Percentiles rank a stretch among this genome's conserved stretches.
Evolutionary conservation across 352 stramenopile genomes (phyloP).

Genomic region (Phytophthora citricola): DNA sequence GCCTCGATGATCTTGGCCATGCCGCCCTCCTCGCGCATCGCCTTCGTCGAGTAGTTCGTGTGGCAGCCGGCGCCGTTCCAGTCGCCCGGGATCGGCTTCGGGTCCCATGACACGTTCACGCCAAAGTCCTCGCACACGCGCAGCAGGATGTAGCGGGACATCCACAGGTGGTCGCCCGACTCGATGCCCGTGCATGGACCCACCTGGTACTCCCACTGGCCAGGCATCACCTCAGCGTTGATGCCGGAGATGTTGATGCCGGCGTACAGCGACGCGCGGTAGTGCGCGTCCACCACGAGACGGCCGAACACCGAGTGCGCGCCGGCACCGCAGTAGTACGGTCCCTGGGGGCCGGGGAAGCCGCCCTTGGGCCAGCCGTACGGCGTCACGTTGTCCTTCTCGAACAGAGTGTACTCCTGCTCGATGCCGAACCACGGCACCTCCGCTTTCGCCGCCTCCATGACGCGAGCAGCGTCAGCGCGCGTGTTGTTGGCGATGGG

Average conservation of each 20-base stretch:
- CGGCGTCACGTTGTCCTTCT: constrained; percentile 85
- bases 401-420: constrained; percentile 97
- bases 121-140: constrained; percentile 98
- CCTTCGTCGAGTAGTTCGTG: constrained; percentile 97
- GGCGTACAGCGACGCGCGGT: constrained; percentile 95
- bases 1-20: constrained; percentile 95
- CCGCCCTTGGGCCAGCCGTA: constrained; percentile 93
- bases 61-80: constrained; percentile 97
- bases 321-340: constrained; percentile 95
- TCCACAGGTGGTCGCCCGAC: constrained; percentile 96
- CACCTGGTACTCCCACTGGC: constrained; percentile 98
- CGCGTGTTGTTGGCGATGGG: constrained; percentile 94
- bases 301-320: constrained; percentile 97
- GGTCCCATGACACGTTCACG: constrained; percentile 97
- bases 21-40: constrained; percentile 95
- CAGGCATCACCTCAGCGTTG: constrained; percentile 98
- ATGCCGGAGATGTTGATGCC: constrained; percentile 96
- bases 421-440: constrained; percentile 96
- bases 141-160: constrained; percentile 97
- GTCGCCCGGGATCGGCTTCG: constrained; percentile 98
- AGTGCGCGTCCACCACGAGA: constrained; percentile 95
- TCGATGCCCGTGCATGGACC: constrained; percentile 97
- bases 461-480: constrained; percentile 75
- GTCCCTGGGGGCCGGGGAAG: constrained; percentile 90
- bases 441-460: constrained; percentile 61